Evolutionary conservation across 805 yeast genomes (phyloP).

Genomic region (Metschnikowia hibisci): DNA sequence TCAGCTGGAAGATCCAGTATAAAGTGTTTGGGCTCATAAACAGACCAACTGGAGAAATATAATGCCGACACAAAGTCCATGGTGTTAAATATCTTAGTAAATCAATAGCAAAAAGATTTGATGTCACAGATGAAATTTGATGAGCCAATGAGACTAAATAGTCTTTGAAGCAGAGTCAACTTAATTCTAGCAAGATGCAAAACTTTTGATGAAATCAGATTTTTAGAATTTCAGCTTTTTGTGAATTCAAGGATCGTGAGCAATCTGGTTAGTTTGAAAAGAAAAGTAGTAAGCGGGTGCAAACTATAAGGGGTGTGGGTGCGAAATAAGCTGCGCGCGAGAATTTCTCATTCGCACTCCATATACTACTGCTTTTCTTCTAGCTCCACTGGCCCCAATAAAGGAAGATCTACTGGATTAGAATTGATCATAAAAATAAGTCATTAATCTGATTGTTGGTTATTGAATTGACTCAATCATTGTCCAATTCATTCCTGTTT

Average conservation of each 20-base stretch:
- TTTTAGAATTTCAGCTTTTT: too few relatives aligned
- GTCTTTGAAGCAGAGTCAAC: not conserved
- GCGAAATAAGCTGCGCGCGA: conserved; percentile 1
- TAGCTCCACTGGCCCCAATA: too few relatives aligned
- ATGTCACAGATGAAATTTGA: too few relatives aligned
- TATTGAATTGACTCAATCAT: too few relatives aligned
- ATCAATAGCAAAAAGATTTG: not conserved
- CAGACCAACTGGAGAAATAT: conserved; percentile 52
- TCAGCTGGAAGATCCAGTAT: conserved; percentile 61
- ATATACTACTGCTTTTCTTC: not conserved
- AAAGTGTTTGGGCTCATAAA: conserved; percentile 40
- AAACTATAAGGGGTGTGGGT: conserved; percentile 1
- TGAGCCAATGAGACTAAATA: not conserved
- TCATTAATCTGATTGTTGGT: too few relatives aligned
- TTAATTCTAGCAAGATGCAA: not conserved
- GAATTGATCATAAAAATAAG: too few relatives aligned
- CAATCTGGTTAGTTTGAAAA: not conserved
- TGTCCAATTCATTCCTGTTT: too few relatives aligned
- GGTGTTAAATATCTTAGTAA: not conserved
- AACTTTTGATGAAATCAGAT: too few relatives aligned
- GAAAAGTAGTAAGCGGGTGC: not conserved
- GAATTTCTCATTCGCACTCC: not conserved
- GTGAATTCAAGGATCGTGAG: too few relatives aligned
- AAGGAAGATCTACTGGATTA: too few relatives aligned
- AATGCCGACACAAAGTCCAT: conserved; percentile 11